phyloP scores from a whole-genome alignment of 179 eudicot genomes.

The Dionaea muscipula region DNA sequence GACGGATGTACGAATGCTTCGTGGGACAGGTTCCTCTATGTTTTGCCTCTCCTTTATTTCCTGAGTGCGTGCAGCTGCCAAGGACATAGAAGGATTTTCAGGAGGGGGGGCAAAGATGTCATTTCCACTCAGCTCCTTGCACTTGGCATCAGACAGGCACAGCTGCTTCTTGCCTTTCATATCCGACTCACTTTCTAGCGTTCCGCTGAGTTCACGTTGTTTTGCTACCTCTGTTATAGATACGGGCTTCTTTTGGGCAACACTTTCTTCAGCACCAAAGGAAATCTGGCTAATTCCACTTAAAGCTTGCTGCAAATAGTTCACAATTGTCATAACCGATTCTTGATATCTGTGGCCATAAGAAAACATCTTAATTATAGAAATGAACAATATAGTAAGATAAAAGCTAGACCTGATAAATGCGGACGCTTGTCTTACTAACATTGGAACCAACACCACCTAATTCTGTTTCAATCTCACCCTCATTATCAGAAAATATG shows the following conservation, averaged over 20 bases:
- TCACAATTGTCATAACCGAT: not conserved
- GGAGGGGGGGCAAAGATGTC: constrained; percentile 94
- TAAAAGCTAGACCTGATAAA: constrained; percentile 43
- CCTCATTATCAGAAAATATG: constrained; percentile 51
- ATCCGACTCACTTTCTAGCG: constrained; percentile 53
- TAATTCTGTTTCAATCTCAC: constrained; percentile 36
- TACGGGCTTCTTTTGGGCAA: constrained; percentile 69
- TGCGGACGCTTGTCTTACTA: constrained; percentile 42
- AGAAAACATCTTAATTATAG: not conserved
- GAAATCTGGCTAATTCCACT: constrained; percentile 82
- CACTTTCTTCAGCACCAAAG: constrained; percentile 58
- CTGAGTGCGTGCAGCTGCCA: constrained; percentile 53
- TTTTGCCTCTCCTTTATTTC: constrained; percentile 54
- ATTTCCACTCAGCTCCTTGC: constrained; percentile 85
- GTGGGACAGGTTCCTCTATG: constrained; percentile 68
- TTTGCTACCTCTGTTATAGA: constrained; percentile 78
- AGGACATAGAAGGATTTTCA: constrained; percentile 69
- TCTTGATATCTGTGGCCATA: not conserved
- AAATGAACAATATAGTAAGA: not conserved
- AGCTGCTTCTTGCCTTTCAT: constrained; percentile 51
- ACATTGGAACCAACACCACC: constrained; percentile 30
- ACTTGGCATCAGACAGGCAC: constrained; percentile 74
- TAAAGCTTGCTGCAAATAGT: constrained; percentile 52
- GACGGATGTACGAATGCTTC: constrained; percentile 64
- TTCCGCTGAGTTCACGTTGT: constrained; percentile 88